phyloP scores from a whole-genome alignment of 495 filamentous ascomycete genomes.

The Cryomyces antarcticus region DNA sequence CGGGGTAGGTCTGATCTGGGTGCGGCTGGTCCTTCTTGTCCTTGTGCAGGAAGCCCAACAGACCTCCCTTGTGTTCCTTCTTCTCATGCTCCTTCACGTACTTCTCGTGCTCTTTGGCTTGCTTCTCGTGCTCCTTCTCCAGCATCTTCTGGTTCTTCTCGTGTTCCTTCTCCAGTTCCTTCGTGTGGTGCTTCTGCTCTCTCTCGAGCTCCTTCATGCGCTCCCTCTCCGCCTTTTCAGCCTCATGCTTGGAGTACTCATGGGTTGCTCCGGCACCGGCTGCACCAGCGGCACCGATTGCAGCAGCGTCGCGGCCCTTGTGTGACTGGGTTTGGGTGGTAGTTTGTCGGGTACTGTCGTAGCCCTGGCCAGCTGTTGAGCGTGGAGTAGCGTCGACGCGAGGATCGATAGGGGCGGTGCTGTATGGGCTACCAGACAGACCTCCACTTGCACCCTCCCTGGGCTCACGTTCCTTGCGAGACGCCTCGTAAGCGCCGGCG shows the following conservation, averaged over 20 bases:
- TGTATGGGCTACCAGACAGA: neutral
- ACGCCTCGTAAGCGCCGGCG: slow-evolving; percentile 2
- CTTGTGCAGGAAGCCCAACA: slow-evolving; percentile 16
- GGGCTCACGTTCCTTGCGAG: neutral
- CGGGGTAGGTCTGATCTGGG: neutral
- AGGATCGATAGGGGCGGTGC: neutral
- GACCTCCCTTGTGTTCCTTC: slow-evolving; percentile 2
- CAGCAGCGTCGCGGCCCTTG: slow-evolving; percentile 6
- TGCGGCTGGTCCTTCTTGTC: slow-evolving; percentile 10
- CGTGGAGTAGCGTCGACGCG: neutral
- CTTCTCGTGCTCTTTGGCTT: slow-evolving; percentile 4
- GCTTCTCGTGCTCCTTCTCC: slow-evolving; percentile 9
- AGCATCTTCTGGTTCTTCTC: slow-evolving; percentile 4
- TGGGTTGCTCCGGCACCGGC: slow-evolving; percentile 6
- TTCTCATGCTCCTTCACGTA: slow-evolving; percentile 5
- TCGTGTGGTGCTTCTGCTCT: slow-evolving; percentile 4
- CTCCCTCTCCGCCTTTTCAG: slow-evolving; percentile 8
- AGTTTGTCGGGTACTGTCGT: neutral
- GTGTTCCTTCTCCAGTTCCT: slow-evolving; percentile 1
- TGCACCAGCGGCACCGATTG: slow-evolving; percentile 3
- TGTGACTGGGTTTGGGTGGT: neutral
- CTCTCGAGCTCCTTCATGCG: neutral
- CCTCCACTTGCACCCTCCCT: neutral
- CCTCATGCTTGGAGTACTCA: slow-evolving; percentile 9
- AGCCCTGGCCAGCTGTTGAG: neutral